A percentile compares a stretch with the other conserved stretches of the same genome.
phyloP scores from a whole-genome alignment of 352 stramenopile genomes.

The Phytophthora aleatoria region DNA sequence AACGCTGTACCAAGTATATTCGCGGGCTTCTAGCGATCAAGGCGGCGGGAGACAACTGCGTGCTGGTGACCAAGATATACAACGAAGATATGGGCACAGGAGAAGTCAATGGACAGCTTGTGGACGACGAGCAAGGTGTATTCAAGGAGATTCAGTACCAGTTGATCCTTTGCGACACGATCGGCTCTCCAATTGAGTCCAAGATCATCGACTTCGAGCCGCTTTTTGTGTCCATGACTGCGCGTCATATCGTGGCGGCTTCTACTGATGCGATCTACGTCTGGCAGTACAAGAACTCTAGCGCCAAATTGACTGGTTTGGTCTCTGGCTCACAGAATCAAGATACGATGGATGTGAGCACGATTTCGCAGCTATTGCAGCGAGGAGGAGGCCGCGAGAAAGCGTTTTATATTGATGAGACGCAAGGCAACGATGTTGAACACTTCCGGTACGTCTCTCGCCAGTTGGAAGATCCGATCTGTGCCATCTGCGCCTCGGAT shows the following conservation, averaged over 20 bases:
- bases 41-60: slow-evolving; percentile 85
- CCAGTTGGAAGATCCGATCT: slow-evolving; percentile 86
- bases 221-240: slow-evolving; percentile 88
- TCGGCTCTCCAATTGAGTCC: slow-evolving; percentile 82
- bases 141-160: slow-evolving; percentile 83
- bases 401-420: slow-evolving; percentile 91
- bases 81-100: slow-evolving; percentile 65
- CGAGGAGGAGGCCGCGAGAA: slow-evolving; percentile 80
- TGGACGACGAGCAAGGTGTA: slow-evolving; percentile 22
- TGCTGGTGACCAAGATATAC: slow-evolving; percentile 84
- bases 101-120: slow-evolving; percentile 27
- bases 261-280: slow-evolving; percentile 89
- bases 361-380: slow-evolving; percentile 73
- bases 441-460: slow-evolving; percentile 72
- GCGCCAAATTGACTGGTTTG: slow-evolving; percentile 73
- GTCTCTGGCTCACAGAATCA: slow-evolving; percentile 42
- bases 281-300: slow-evolving; percentile 93
- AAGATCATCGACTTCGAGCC: slow-evolving; percentile 89
- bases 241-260: slow-evolving; percentile 79
- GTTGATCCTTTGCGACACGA: slow-evolving; percentile 88
- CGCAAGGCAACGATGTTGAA: slow-evolving; percentile 73
- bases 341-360: slow-evolving; percentile 52
- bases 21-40: slow-evolving; percentile 80
- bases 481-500: slow-evolving; percentile 84
- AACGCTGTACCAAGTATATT: slow-evolving; percentile 88